Conservation (phyloP, 805 yeast genomes). For the Blastobotrys chiropterorum region DNA sequence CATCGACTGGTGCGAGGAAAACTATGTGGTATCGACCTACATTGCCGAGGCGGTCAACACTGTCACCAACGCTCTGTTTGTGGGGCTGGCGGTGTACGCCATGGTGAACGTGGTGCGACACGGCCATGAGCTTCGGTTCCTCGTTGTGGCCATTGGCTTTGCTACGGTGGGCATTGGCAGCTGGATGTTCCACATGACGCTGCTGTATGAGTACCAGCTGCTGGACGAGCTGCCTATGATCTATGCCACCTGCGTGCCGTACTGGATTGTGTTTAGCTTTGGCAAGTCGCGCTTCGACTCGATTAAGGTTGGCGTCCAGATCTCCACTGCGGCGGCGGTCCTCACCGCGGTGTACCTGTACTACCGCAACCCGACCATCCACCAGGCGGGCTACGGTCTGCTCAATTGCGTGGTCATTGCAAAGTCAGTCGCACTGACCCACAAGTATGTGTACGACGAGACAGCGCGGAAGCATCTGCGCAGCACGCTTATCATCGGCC, state of each 20-base stretch:
- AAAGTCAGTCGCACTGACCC: conserved; percentile 50
- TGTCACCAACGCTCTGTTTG: conserved; percentile 59
- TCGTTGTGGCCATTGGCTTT: conserved; percentile 71
- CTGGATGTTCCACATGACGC: conserved; percentile 95
- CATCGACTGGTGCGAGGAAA: conserved; percentile 99
- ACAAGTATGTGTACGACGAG: conserved; percentile 45
- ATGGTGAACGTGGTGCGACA: conserved; percentile 55
- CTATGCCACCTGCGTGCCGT: conserved; percentile 93
- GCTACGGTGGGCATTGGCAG: conserved; percentile 87
- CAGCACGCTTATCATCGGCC: conserved; percentile 52
- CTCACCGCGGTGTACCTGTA: conserved; percentile 69
- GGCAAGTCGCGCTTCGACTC: conserved; percentile 38
- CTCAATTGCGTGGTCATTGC: conserved; percentile 68
- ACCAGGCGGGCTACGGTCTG: conserved; percentile 77
- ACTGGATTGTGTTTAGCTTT: conserved; percentile 74
- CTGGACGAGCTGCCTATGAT: conserved; percentile 97
- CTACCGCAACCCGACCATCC: conserved; percentile 77
- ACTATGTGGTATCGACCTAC: conserved; percentile 78
- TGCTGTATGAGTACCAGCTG: conserved; percentile 80
- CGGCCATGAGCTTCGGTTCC: conserved; percentile 61
- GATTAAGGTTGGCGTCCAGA: conserved; percentile 40
- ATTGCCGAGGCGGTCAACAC: conserved; percentile 91
- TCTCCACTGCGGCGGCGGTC: conserved; percentile 47
- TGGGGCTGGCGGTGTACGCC: conserved; percentile 55
- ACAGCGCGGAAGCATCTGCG: conserved; percentile 44